These are phyloP conservation scores for Microascus cirrosus DNA, from an alignment of 2,329 filamentous ascomycete genomes.

Conservation along the genomic window DNA sequence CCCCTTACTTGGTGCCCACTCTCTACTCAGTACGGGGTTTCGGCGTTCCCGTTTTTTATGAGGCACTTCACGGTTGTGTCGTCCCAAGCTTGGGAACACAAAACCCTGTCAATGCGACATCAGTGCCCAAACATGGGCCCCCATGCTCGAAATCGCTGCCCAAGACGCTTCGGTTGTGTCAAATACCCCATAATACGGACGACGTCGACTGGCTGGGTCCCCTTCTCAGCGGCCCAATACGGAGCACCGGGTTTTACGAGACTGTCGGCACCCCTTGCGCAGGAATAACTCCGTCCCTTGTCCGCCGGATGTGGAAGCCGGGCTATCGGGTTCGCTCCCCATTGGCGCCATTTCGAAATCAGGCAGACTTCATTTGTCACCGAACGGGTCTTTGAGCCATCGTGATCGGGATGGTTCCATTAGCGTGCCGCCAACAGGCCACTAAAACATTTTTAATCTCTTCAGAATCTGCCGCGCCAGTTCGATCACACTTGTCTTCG, in stretches of 20 bases:
- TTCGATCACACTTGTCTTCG: background rate
- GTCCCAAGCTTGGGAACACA: background rate
- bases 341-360: background rate
- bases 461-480: background rate
- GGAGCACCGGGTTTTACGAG: no score
- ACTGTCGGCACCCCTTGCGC: no score
- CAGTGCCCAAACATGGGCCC: background rate
- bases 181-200: no score
- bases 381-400: background rate
- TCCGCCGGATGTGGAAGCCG: no score
- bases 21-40: background rate
- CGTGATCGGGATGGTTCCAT: background rate
- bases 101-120: background rate
- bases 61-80: background rate
- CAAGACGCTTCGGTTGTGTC: no score
- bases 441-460: background rate
- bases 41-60: slow-evolving; percentile 1
- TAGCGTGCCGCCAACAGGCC: background rate
- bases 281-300: no score
- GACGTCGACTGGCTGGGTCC: no score
- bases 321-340: no score
- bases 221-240: no score
- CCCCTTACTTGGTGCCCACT: background rate
- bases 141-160: background rate
- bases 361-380: background rate